Conservation (phyloP, 495 filamentous ascomycete species). For the Tuber borchii region DNA sequence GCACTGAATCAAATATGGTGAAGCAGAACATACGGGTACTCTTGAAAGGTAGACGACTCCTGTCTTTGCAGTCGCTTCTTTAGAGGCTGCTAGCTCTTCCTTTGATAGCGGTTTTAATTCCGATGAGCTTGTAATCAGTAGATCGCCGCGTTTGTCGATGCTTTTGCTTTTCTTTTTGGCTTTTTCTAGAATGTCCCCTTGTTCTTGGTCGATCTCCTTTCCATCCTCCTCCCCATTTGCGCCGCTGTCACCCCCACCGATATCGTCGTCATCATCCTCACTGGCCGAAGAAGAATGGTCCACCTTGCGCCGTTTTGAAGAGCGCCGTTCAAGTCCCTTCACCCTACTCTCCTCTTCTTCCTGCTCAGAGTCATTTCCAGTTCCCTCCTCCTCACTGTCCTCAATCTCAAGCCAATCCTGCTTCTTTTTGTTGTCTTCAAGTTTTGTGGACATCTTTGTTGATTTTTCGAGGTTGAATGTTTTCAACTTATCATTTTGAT, state of each 20-base stretch:
- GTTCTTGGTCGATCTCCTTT: constrained; percentile 19
- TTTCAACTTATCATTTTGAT: not conserved
- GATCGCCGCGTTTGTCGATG: constrained; percentile 38
- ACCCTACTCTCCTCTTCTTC: constrained; percentile 30
- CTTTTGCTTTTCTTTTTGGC: constrained; percentile 17
- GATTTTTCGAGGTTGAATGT: not conserved
- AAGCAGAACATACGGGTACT: constrained; percentile 51
- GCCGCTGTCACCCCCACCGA: constrained; percentile 38
- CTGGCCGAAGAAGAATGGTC: constrained; percentile 39
- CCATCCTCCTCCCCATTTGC: constrained; percentile 44
- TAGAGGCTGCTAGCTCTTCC: constrained; percentile 55
- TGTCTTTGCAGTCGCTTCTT: constrained; percentile 55
- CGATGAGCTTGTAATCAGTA: constrained; percentile 38
- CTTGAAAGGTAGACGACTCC: constrained; percentile 87
- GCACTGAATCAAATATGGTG: not conserved
- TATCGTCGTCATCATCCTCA: constrained; percentile 47
- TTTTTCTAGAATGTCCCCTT: constrained; percentile 7
- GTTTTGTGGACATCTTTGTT: not conserved
- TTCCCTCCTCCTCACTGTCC: constrained; percentile 32
- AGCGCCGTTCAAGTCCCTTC: constrained; percentile 23
- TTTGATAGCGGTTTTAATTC: constrained; percentile 50
- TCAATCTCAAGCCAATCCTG: constrained; percentile 28
- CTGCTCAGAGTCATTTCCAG: constrained; percentile 9
- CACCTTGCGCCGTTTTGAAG: constrained; percentile 61
- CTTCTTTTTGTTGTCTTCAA: constrained; percentile 17